Evolutionary conservation across 1,284 basidiomycete genomes (phyloP), one percentile per base, ranked within the genome.

Genomic region (Ustilago sp.): DNA sequence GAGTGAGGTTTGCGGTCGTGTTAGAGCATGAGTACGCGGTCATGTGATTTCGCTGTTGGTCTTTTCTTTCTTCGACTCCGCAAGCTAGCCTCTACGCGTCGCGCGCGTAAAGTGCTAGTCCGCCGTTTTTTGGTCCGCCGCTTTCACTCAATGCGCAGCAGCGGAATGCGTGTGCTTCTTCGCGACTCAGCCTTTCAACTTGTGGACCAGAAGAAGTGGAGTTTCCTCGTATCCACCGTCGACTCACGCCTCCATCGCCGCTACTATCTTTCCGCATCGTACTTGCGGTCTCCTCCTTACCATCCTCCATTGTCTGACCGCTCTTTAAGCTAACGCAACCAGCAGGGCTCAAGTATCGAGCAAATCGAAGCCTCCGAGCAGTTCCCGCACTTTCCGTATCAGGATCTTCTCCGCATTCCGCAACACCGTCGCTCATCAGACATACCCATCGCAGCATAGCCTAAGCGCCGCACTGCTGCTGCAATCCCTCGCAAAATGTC

Each of bases 31-130:
- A 23, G 23, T 23, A 23, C 2, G 23, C 23, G 2, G 23, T 23
- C 23, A 23, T 23, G 23, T 23, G 23, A 23, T 23, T 23, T 23
- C 23, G 2, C 23, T 23, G 23, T 19, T 19, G 70, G 65, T 73
- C 70, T 73, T 38, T 51, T 63, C 32, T 28, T 34, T 58, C 38
- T 43, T 38, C 13, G 15, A 48, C 2, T 56, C 41, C 48, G 51
- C 56, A 52, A 32, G 1, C 19, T 34, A 34, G 8, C 19, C 7
- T 4, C 7, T 63, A 73, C 70, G 70, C 70, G 70, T 73, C 70
- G 70, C 70, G 70, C 70, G 70, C 70, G 70, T 73, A 73, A 73
- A 73, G 70, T 57, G 65, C 45, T 47, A 13, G 17, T 11, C 12
- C 39, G 5, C 11, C 19, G 23, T 53, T 63, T 63, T 68, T 63